A percentile compares a stretch with the other conserved stretches of the same genome.
Evolutionary conservation across 306 rosid genomes (phyloP).

Genomic region (Castanea mollissima): DNA sequence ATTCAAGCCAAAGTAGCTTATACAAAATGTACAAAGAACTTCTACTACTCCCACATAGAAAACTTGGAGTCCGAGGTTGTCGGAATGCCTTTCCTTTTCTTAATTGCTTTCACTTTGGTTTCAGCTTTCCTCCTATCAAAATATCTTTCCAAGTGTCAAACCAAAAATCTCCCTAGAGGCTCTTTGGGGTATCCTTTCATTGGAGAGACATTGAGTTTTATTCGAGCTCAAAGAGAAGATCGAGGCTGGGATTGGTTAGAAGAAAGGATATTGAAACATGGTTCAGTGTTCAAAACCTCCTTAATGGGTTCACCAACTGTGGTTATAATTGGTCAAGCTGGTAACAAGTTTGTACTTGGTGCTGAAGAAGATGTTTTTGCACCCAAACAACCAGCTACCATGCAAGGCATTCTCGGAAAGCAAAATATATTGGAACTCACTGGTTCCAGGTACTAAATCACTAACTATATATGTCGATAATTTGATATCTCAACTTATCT

Average conservation of each 20-base stretch:
- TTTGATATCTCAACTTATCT: too few relatives aligned
- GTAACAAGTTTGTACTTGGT: slow-evolving; percentile 44
- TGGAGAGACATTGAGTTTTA: slow-evolving; percentile 50
- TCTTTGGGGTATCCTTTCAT: slow-evolving; percentile 50
- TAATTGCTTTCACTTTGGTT: slow-evolving; percentile 33
- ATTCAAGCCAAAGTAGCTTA: background rate
- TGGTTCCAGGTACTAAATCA: slow-evolving; percentile 35
- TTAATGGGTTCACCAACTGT: slow-evolving; percentile 52
- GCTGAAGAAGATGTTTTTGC: slow-evolving; percentile 41
- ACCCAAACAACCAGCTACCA: slow-evolving; percentile 41
- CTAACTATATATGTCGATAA: background rate
- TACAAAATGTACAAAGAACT: background rate
- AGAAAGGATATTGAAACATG: slow-evolving; percentile 41
- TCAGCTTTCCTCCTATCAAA: slow-evolving; percentile 30
- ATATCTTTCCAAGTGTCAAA: slow-evolving; percentile 26
- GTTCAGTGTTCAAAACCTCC: slow-evolving; percentile 46
- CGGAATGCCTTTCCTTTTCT: slow-evolving; percentile 19
- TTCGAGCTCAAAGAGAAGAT: slow-evolving; percentile 35
- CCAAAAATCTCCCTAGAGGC: slow-evolving; percentile 49
- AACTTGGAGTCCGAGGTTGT: background rate
- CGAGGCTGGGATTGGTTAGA: slow-evolving; percentile 45
- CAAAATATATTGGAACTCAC: slow-evolving; percentile 41
- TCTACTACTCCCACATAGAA: background rate
- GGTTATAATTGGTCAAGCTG: slow-evolving; percentile 39
- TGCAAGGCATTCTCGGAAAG: slow-evolving; percentile 32